Conservation (phyloP, 805 yeast genomes). For the Cyberlindnera veronae region DNA sequence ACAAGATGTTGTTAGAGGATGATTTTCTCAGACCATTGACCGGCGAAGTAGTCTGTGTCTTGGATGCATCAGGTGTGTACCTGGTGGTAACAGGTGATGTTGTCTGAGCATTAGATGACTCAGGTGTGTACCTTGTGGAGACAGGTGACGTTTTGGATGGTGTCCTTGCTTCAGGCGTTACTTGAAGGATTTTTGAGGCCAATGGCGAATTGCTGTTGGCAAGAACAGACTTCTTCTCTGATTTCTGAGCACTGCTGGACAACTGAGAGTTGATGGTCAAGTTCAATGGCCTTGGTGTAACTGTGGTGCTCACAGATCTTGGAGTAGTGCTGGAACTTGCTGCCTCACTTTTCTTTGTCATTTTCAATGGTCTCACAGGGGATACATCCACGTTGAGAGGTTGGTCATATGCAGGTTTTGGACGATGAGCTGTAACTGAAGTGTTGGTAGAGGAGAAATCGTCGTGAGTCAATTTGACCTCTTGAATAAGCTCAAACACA, state of each 20-base stretch:
- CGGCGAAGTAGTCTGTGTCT: background rate
- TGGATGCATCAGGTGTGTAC: conserved; percentile 2
- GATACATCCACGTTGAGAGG: conserved; percentile 26
- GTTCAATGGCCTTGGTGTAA: conserved; percentile 20
- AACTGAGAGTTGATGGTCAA: conserved; percentile 19
- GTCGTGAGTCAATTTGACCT: conserved; percentile 40
- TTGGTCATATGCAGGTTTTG: conserved; percentile 1
- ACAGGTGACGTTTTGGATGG: conserved; percentile 9
- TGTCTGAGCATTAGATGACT: no score
- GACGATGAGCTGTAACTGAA: conserved; percentile 2
- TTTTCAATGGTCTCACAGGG: conserved; percentile 66
- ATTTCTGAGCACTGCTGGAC: conserved; percentile 10
- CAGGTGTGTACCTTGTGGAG: conserved; percentile 18
- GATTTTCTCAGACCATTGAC: conserved; percentile 24
- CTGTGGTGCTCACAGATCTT: conserved; percentile 15
- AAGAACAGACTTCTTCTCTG: conserved; percentile 5
- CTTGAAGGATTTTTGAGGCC: conserved; percentile 1
- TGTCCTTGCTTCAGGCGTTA: background rate
- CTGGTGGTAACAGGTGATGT: no score
- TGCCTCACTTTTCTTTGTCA: conserved; percentile 52
- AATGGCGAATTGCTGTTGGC: background rate
- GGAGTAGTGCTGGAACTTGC: conserved; percentile 3
- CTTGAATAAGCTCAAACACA: conserved; percentile 57
- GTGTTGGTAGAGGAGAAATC: background rate
- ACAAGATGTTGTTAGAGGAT: conserved; percentile 29